Base-by-base conservation (phyloP, 2,329 filamentous ascomycete genomes). In the Apiospora arundinis region DNA sequence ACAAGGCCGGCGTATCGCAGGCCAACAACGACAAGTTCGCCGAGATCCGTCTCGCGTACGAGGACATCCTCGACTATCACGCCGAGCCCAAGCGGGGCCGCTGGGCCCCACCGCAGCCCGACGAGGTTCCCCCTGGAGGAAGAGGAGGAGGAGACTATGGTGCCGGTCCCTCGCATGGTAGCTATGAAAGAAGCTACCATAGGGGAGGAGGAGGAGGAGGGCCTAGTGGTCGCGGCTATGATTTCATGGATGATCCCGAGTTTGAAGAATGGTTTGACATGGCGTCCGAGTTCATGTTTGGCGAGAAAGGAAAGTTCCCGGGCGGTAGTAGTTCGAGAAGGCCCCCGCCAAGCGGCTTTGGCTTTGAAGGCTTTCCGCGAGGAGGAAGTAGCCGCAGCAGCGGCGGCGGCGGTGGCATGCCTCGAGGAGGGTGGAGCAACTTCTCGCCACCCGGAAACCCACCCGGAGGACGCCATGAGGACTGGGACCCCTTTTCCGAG, bases 11-110 rank as follows among this genome's bases (percentile, higher is more conserved):
- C 32, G 18, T 2, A 1, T n/a, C 56, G 18, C 56, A 40, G 56
- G 56, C 56, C 32, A 63, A 40, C 56, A 63, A 63, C 32, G 56
- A 40, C 32, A 63, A 63, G 56, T 63, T 63, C 32, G 32, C 56
- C 32, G 56, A 18, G 18, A 40, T 63, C 32, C 56, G 56, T 8
- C 18, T 40, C 3, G 56, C 56, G 32, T 63, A 40, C 56, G 56
- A 63, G 18, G 56, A 63, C 18, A 23, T 63, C 32, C 32, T n/a
- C 18, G 56, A 63, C 18, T 40, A 40, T 18, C 18, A n/a, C 4
- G 56, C 56, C 32, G 56, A 63, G 32, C 56, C 56, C 21, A 63
- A 40, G 8, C 56, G 8, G 11, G 56, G 32, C 9, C 56, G 56
- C 32, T 63, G 56, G 56, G 56, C 18, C 3, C 28, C 37, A 4